These are phyloP conservation scores for Neurospora sp. DNA, from an alignment of 495 filamentous ascomycete genomes.

Conservation along the genomic window DNA sequence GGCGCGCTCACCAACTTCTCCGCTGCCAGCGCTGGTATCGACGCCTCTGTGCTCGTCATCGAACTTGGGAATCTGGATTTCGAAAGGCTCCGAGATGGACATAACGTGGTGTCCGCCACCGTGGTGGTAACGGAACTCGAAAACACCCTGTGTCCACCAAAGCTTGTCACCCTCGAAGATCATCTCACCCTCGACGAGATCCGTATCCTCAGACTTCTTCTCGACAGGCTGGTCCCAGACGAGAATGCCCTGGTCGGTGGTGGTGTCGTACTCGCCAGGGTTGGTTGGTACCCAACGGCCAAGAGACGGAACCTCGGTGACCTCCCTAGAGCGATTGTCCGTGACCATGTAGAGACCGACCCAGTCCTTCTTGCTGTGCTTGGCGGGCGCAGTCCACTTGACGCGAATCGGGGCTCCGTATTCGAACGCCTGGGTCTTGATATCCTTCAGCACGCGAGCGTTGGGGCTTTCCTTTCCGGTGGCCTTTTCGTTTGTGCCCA, in stretches of 20 bases:
- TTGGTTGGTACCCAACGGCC: slow-evolving; percentile 85
- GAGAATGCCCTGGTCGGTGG: slow-evolving; percentile 69
- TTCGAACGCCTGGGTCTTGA: slow-evolving; percentile 68
- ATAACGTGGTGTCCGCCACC: slow-evolving; percentile 90
- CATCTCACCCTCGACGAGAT: slow-evolving; percentile 65
- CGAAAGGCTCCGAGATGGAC: slow-evolving; percentile 89
- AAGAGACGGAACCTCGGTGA: slow-evolving; percentile 73
- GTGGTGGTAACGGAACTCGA: slow-evolving; percentile 96
- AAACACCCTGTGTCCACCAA: slow-evolving; percentile 92
- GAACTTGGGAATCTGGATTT: slow-evolving; percentile 71
- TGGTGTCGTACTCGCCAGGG: slow-evolving; percentile 65
- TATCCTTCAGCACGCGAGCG: slow-evolving; percentile 35
- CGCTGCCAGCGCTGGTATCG: slow-evolving; percentile 42
- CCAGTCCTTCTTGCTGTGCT: slow-evolving; percentile 92
- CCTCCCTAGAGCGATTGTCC: slow-evolving; percentile 78
- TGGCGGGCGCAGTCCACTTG: slow-evolving; percentile 82
- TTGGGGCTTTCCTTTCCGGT: slow-evolving; percentile 37
- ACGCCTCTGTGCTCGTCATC: slow-evolving; percentile 42
- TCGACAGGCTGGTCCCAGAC: slow-evolving; percentile 48
- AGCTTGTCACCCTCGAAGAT: slow-evolving; percentile 86
- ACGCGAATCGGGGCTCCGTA: slow-evolving; percentile 89
- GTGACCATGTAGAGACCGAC: slow-evolving; percentile 89
- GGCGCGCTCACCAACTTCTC: slow-evolving; percentile 26
- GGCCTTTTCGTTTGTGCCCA: slow-evolving; percentile 40
- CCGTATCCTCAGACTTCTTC: slow-evolving; percentile 37